phyloP scores from a whole-genome alignment of 108 stramenopile species.

The Nitzschia sp. region DNA sequence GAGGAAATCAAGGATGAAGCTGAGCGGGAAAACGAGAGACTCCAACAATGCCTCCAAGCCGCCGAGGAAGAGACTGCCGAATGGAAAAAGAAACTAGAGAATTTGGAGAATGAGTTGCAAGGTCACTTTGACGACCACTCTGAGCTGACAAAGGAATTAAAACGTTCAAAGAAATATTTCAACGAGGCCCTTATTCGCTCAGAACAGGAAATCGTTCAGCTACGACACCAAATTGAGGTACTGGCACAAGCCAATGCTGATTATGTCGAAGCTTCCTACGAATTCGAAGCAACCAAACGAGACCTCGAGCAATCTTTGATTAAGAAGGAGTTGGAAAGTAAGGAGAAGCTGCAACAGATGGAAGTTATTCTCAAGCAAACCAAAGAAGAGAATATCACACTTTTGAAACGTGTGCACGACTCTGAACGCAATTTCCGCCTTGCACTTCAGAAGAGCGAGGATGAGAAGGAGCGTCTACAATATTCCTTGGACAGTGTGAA shows the following conservation, averaged over 20 bases:
- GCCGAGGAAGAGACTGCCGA: background rate
- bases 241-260: constrained; percentile 4
- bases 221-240: constrained; percentile 7
- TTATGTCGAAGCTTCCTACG: background rate
- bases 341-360: background rate
- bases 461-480: background rate
- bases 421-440: constrained; percentile 1
- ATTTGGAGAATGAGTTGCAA: constrained; percentile 7
- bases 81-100: constrained; percentile 5
- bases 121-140: background rate
- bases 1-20: background rate
- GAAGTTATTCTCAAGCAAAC: constrained; percentile 1
- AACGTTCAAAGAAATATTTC: constrained; percentile 12
- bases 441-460: constrained; percentile 6
- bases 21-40: background rate
- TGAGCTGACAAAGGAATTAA: constrained; percentile 6
- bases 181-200: constrained; percentile 18
- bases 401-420: constrained; percentile 2
- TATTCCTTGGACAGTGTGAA: constrained; percentile 12
- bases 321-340: background rate
- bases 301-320: background rate
- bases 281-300: background rate
- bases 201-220: constrained; percentile 10
- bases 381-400: constrained; percentile 5
- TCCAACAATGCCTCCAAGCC: background rate